Conservation (phyloP, 805 yeast genomes). For the Kregervanrija fluxuum region DNA sequence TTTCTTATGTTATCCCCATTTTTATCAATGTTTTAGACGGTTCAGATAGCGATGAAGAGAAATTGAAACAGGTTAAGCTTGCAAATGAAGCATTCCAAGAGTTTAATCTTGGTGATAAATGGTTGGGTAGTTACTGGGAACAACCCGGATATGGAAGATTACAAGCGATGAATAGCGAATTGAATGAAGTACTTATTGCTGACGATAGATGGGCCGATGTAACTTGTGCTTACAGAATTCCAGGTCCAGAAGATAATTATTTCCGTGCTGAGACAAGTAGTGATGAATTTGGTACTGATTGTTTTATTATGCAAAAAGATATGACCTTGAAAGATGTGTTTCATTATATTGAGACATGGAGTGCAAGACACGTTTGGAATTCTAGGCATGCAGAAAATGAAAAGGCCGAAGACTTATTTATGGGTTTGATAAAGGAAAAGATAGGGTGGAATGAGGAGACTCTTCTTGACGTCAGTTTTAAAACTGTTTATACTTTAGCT, state of each 20-base stretch:
- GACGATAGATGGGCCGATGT: conserved; percentile 19
- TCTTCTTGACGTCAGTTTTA: conserved; percentile 37
- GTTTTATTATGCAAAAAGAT: conserved; percentile 29
- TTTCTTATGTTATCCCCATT: conserved; percentile 74
- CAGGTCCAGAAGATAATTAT: conserved; percentile 6
- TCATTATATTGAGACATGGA: conserved; percentile 59
- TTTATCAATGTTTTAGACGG: conserved; percentile 27
- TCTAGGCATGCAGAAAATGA: conserved; percentile 29
- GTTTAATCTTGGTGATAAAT: conserved; percentile 35
- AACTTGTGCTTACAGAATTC: conserved; percentile 25
- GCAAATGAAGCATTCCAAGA: conserved; percentile 39
- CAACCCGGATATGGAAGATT: conserved; percentile 68
- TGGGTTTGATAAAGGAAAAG: conserved; percentile 29
- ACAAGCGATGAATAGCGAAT: conserved; percentile 34
- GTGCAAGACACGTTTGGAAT: conserved; percentile 56
- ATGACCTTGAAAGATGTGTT: conserved; percentile 40
- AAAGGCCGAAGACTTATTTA: conserved; percentile 29
- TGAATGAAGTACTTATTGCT: conserved; percentile 36
- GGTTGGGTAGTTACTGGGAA: conserved; percentile 73
- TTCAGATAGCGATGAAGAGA: conserved; percentile 27
- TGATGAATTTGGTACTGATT: conserved; percentile 10
- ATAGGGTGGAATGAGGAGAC: conserved; percentile 40
- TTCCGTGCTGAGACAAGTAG: not conserved
- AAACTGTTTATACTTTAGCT: conserved; percentile 41
- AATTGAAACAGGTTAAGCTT: not conserved